Base-by-base conservation (phyloP, 345 rosid species). In the Streptanthus diversifolius region DNA sequence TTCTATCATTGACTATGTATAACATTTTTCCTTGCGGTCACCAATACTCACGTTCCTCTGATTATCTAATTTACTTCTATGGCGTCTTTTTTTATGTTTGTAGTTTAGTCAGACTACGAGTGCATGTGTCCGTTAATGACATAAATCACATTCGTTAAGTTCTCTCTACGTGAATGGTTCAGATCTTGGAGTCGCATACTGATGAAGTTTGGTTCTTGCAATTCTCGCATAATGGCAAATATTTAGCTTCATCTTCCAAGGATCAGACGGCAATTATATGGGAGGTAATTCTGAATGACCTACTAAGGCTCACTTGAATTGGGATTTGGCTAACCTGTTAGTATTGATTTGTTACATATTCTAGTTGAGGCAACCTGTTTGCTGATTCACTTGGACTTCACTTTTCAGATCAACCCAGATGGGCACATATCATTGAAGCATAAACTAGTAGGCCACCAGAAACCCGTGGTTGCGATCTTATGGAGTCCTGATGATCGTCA, bases 181-280 rank as follows among this genome's bases (percentile, higher is more conserved):
- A 88, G 93, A 71, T 86, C 58, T 39, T 88, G 80, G 75, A 86
- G 82, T 85, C 77, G 29, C 93, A 88, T 73, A 82, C 63, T 47
- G 87, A 86, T 76, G 93, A 88, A 82, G 88, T 88, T 15, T 88
- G 93, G 93, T 88, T 85, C 77, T 33, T 88, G 81, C 85, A 86
- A 84, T 88, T 86, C 81, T 88, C 90, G 5, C 90, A 82, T 18
- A 76, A 85, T 76, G 93, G 93, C 41, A 83, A 82, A 71, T 88
- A 84, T 79, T 75, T 88, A 63, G 93, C 90, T 44, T 88, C 93
- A 35, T 77, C 93, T 18, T 88, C 93, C 22, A 86, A 75, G 64
- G 93, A 88, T 80, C 82, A 63, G 25, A 79, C 80, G 1, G 84
- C 87, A 41, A 78, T 85, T 64, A 80, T 88, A 76, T 88, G 93